Evolutionary conservation across 495 filamentous ascomycete species (phyloP), one percentile per base, ranked within the genome.

Genomic region (Neurospora sp.): DNA sequence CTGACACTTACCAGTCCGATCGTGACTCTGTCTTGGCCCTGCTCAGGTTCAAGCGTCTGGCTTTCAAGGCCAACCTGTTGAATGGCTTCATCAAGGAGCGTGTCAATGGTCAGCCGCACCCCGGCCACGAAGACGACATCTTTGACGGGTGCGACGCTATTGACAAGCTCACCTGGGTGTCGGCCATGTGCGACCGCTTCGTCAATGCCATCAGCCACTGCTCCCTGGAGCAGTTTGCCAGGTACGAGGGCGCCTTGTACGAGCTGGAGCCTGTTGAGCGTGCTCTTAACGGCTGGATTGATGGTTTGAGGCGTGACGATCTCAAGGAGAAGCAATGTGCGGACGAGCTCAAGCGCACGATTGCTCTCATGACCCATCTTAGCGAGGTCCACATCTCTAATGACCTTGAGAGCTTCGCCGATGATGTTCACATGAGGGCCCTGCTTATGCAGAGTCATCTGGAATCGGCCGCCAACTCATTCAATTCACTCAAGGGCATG

Each of bases 191-290:
- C 74, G 89, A 94, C 72, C 90, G 93, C 22, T 97, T 98, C 77
- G 88, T 93, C 75, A 90, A 89, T 70, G 89, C 88, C 70, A 92
- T 97, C 72, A 90, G 85, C 74, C 86, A 87, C 71, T 97, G 93
- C 81, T 89, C 89, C 6, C 80, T 91, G 3, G 92, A 94, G 72
- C 86, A 92, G 73, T 98, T 98, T 79, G 85, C 82, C 65, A 87
- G 83, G 73, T 93, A 91, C 74, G 91, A 93, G 75, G 89, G 87
- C 39, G 91, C 94, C 8, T 79, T 95, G 61, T 93, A 94, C 76
- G 96, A 98, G 77, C 85, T 98, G 74, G 94, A 97, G 78, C 94
- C 95, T 4, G 94, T 98, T 16, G 96, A 99, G 81, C 86, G 93
- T 42, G 92, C 93, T 1, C 81, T 98, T 46, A 96, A 97, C 76